Base-by-base conservation (phyloP, 345 rosid genomes). In the Arabidopsis arenosa region DNA sequence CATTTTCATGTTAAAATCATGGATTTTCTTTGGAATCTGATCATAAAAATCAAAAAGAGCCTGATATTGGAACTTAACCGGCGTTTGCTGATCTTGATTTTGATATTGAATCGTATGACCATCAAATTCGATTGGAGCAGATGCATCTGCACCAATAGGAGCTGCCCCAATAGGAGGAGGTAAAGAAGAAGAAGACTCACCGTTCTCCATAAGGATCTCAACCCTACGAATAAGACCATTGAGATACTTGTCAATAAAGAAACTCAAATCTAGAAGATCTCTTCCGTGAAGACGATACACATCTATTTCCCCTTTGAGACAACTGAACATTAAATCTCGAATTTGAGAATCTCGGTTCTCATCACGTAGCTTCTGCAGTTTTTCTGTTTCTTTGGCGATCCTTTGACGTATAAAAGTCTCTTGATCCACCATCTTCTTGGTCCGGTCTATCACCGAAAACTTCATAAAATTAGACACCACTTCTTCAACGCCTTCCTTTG, bases 381-480 rank as follows among this genome's bases (percentile, higher is more conserved):
- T 8, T 3, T 33, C 45, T 2, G 23, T 0, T 30, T 8, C 75
- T 62, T 68, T 68, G 0, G 3, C 6, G 56, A 68, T 70, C 8
- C 9, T 75, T 7, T 68, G 37, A 17, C 11, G 1, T 10, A 28
- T 1, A 43, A 17, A 75, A 5, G 2, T 0, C 17, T 3, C 2
- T 28, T 75, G 69, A 28, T 60, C 9, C 12, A 28, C 7, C 68
- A 59, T 75, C 2, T n/a, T 75, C 13, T 39, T 75, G 7, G 11
- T 6, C 9, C 14, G 54, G 1, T 59, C 54, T 4, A 1, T 0
- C 17, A 9, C 3, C 8, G 74, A 12, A 6, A 17, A 1, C 18
- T 48, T 17, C 69, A 12, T n/a, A 23, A 59, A 51, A 2, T 14
- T 36, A 1, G 58, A 55, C 32, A 6, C 7, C 48, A 74, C 49